phyloP scores from a whole-genome alignment of 257 asterid genomes.

The Echites panduratus region DNA sequence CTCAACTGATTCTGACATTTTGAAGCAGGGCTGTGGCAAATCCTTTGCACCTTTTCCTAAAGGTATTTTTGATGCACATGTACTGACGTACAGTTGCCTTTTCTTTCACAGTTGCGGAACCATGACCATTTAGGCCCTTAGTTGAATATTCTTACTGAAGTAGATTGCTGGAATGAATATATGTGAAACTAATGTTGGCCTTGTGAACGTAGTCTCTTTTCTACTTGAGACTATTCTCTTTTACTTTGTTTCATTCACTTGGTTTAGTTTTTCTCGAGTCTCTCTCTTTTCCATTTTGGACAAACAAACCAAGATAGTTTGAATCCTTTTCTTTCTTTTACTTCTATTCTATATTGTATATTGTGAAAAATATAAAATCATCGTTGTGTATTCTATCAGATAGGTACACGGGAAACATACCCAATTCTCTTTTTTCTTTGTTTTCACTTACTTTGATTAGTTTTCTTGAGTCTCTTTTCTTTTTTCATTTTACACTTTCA shows the following conservation, averaged over 20 bases:
- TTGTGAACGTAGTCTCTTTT: background rate
- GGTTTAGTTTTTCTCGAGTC: too few species aligned
- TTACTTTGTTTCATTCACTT: background rate
- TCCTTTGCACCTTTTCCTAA: slow-evolving; percentile 88
- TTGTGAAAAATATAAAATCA: background rate
- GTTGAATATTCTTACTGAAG: background rate
- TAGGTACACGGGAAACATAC: background rate
- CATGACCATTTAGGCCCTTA: background rate
- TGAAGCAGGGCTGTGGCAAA: slow-evolving; percentile 87
- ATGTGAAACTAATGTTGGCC: background rate
- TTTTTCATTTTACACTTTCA: background rate
- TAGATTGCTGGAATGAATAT: background rate
- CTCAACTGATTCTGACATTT: slow-evolving; percentile 64
- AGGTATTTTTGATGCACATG: slow-evolving; percentile 38
- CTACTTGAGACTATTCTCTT: background rate
- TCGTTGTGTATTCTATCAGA: too few species aligned
- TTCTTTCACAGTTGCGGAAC: background rate
- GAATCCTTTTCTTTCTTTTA: too few species aligned
- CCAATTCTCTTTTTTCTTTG: background rate
- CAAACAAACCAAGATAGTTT: too few species aligned
- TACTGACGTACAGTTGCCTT: background rate
- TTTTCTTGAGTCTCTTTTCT: background rate
- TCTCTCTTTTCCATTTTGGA: too few species aligned
- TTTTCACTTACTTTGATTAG: background rate
- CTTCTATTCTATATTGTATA: too few species aligned